Base-by-base conservation (phyloP, 169 alveolate species). In the Plasmodium adleri region DNA sequence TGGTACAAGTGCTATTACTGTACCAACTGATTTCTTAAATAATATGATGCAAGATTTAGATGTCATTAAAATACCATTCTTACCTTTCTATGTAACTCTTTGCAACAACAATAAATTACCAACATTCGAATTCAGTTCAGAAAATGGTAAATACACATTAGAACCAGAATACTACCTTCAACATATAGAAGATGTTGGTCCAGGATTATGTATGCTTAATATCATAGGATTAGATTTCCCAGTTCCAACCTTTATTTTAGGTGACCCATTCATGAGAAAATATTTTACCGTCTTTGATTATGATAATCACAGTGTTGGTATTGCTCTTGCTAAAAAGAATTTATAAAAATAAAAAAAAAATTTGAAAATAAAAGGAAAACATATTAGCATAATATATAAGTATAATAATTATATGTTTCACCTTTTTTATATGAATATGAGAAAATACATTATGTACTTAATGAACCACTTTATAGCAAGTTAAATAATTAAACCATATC, bases 211-310 rank as follows among this genome's bases (percentile, higher is more conserved):
- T 22, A 49, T 63, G 47, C 8, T 78, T 7, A 20, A 15, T 13
- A 49, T 64, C 47, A 4, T 64, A 22, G 56, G 56, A 28, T 54
- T 78, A 5, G 89, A 78, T 1, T 39, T 39, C 7, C 47, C 9
- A 39, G 9, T 39, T 0, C 47, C 47, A 39, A 88, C 88, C 49
- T 73, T 73, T 63, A 78, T 88, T 58, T 26, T 88, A 39, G 92
- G 92, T 68, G 88, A 72, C 32, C 85, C 88, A 22, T 88, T 73
- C 56, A 68, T 88, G 76, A 68, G 88, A 70, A 88, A 88, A 70
- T 88, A 74, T 85, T 73, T 73, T 72, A 73, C 92, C 50, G 45
- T 78, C 20, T 88, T 88, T 59, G 89, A 88, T 28, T 88, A 74
- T 49, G 88, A 88, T 54, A 58, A 88, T 6, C 72, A 47, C 22